Percentiles rank a stretch among this genome's conserved stretches.
phyloP scores from a whole-genome alignment of 441 rosid genomes.

The Daphne laureola region DNA sequence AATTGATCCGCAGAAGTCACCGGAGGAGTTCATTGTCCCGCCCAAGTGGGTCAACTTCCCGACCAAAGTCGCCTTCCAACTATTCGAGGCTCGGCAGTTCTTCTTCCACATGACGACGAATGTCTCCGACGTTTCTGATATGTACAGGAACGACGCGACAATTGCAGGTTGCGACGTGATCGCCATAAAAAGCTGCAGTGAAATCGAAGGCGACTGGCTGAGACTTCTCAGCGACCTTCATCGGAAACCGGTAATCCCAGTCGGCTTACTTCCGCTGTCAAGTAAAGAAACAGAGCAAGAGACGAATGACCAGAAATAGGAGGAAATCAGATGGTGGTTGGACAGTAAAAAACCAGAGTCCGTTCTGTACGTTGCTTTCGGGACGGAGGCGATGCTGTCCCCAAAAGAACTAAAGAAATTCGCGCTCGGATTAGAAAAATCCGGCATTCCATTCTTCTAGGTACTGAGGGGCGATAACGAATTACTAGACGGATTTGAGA shows the following conservation, averaged over 20 bases:
- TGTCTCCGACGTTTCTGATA: conserved; percentile 31
- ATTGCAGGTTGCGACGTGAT: conserved; percentile 33
- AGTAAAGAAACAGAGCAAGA: conserved; percentile 12
- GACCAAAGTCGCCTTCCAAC: conserved; percentile 32
- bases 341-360: conserved; percentile 33
- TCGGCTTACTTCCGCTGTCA: conserved; percentile 51
- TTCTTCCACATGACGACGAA: conserved; percentile 41
- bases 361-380: conserved; percentile 52
- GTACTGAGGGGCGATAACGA: conserved; percentile 33
- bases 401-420: conserved; percentile 33
- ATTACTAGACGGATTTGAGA: conserved; percentile 18
- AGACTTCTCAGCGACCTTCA: conserved; percentile 27
- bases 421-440: conserved; percentile 54
- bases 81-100: conserved; percentile 40
- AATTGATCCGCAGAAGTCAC: conserved; percentile 11
- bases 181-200: conserved; percentile 38
- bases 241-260: conserved; percentile 37
- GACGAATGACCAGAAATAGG: conserved; percentile 20
- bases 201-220: conserved; percentile 61
- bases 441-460: conserved; percentile 52
- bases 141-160: conserved; percentile 37
- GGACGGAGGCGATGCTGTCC: conserved; percentile 43
- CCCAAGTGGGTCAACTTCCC: conserved; percentile 60
- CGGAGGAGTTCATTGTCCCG: conserved; percentile 50
- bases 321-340: conserved; percentile 33